A percentile compares a stretch with the other conserved stretches of the same genome.
Evolutionary conservation across 768 basidiomycete genomes (phyloP).

Genomic region (Serendipita vermifera): DNA sequence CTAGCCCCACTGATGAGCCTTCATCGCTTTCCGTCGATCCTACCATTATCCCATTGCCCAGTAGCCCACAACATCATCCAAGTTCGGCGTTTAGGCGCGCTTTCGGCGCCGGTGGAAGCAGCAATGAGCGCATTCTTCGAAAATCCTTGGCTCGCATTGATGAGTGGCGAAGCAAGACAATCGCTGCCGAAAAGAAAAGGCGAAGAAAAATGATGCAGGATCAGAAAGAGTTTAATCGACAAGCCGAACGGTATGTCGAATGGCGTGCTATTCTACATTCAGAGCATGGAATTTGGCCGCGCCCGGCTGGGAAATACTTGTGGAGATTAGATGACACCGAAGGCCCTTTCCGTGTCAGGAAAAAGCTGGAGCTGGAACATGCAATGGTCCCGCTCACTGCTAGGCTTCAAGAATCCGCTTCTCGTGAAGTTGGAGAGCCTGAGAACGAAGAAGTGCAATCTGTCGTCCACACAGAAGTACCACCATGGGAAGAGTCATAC

Average conservation of each 20-base stretch:
- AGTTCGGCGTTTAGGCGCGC: background rate
- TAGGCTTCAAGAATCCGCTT: slow-evolving; percentile 33
- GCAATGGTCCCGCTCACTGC: slow-evolving; percentile 31
- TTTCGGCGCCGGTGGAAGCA: background rate
- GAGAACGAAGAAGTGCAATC: slow-evolving; percentile 36
- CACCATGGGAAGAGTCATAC: slow-evolving; percentile 62
- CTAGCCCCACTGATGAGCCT: background rate
- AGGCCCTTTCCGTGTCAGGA: slow-evolving; percentile 77
- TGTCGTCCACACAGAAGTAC: slow-evolving; percentile 43
- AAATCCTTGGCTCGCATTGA: slow-evolving; percentile 50
- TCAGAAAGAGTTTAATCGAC: slow-evolving; percentile 64
- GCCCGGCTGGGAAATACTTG: slow-evolving; percentile 30
- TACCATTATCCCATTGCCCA: background rate
- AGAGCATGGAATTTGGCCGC: slow-evolving; percentile 77
- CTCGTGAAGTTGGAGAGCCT: slow-evolving; percentile 39
- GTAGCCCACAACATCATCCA: background rate
- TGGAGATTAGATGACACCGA: slow-evolving; percentile 91
- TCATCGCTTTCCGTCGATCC: background rate
- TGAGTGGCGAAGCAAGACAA: slow-evolving; percentile 62
- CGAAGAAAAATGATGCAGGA: slow-evolving; percentile 61
- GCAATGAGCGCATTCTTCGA: slow-evolving; percentile 41
- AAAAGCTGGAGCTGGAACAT: slow-evolving; percentile 57
- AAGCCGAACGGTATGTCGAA: slow-evolving; percentile 28
- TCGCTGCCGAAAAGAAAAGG: slow-evolving; percentile 55
- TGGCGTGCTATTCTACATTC: slow-evolving; percentile 50